Conservation (phyloP, 2,329 filamentous ascomycete genomes). For the Xylaria sp. region DNA sequence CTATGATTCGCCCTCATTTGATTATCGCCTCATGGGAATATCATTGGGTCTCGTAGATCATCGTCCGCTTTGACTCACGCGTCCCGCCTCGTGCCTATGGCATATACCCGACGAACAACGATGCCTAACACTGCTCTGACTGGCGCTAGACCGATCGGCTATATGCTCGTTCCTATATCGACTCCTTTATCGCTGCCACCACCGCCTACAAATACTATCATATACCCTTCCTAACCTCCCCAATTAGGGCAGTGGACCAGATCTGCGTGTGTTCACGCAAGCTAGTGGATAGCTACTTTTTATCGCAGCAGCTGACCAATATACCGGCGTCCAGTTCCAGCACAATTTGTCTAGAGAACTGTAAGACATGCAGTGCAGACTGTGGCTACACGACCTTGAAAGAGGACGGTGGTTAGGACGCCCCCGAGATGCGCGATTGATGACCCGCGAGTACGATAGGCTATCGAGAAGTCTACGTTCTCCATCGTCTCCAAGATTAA, state of each 20-base stretch:
- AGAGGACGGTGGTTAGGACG: neutral
- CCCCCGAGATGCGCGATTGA: slow-evolving; percentile 1
- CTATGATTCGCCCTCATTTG: neutral
- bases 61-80: neutral
- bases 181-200: neutral
- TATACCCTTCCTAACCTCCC: neutral
- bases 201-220: neutral
- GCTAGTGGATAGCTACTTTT: neutral
- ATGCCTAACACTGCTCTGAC: neutral
- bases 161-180: neutral
- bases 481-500: neutral
- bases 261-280: neutral
- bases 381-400: slow-evolving; percentile 2
- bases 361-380: neutral
- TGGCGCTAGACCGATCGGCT: neutral
- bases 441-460: neutral
- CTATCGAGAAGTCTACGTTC: neutral
- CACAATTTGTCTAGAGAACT: neutral
- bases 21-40: neutral
- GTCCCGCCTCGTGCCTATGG: neutral
- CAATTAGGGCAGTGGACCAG: neutral
- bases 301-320: neutral
- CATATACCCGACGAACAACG: neutral
- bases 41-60: neutral
- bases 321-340: neutral